phyloP scores from a whole-genome alignment of 352 stramenopile genomes.

The Globisporangium echinulatum region DNA sequence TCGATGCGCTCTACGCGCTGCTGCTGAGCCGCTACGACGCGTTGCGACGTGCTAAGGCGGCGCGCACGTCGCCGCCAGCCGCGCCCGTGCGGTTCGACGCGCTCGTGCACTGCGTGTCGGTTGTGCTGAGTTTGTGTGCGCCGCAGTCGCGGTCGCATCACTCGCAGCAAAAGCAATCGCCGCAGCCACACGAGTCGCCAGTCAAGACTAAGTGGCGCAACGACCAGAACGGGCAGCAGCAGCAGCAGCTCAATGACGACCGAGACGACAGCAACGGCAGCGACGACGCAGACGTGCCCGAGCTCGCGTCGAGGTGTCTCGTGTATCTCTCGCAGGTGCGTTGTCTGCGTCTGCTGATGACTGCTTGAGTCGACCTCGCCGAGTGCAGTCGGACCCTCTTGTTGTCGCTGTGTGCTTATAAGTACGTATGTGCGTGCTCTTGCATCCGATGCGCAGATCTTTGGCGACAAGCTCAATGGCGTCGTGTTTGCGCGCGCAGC shows the following conservation, averaged over 20 bases:
- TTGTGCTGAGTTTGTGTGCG: slow-evolving; percentile 35
- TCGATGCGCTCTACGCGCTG: slow-evolving; percentile 27
- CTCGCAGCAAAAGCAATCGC: slow-evolving; percentile 2
- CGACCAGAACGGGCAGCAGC: not conserved
- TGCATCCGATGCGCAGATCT: slow-evolving; percentile 30
- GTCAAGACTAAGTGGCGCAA: not conserved
- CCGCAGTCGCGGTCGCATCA: slow-evolving; percentile 1
- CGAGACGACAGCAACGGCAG: not conserved
- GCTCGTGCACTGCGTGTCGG: slow-evolving; percentile 18
- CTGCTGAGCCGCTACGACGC: slow-evolving; percentile 29
- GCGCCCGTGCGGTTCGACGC: slow-evolving; percentile 22
- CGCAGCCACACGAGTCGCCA: slow-evolving; percentile 12
- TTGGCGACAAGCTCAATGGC: slow-evolving; percentile 47
- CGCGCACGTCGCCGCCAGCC: not conserved
- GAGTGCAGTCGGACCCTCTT: no score
- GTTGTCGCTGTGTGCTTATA: no score
- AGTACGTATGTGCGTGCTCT: not conserved
- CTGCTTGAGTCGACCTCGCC: no score
- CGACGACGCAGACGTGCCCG: slow-evolving; percentile 18
- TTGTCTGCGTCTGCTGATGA: not conserved
- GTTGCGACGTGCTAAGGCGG: slow-evolving; percentile 14
- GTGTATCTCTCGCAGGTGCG: slow-evolving; percentile 58
- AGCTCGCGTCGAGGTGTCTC: slow-evolving; percentile 48
- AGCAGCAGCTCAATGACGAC: not conserved
- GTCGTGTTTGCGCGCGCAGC: slow-evolving; percentile 31